A percentile compares a stretch with the other conserved stretches of the same genome.
Conservation (phyloP, 2,329 filamentous ascomycete species). For the Pleurostoma richardsiae region DNA sequence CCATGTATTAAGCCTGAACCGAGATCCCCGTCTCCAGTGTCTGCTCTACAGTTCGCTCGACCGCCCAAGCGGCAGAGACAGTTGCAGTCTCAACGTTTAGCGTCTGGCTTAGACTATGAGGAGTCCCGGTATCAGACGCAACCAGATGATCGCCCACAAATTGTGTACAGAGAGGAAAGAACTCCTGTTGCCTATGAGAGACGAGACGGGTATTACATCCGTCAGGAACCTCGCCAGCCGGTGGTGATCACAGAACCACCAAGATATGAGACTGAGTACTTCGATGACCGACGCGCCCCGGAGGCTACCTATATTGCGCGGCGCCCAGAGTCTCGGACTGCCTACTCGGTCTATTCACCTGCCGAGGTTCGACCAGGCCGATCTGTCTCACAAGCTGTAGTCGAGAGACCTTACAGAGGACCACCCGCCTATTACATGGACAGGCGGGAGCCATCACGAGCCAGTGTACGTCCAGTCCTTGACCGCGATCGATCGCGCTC, state of each 20-base stretch:
- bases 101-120: constrained; percentile 30
- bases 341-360: constrained; percentile 28
- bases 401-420: constrained; percentile 34
- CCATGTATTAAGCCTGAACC: constrained; percentile 62
- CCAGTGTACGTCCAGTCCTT: constrained; percentile 42
- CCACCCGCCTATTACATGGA: constrained; percentile 38
- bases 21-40: constrained; percentile 56
- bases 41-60: constrained; percentile 44
- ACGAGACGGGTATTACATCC: constrained; percentile 16
- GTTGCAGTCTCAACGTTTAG: constrained; percentile 31
- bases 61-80: constrained; percentile 54
- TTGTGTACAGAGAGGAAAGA: constrained; percentile 23
- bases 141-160: constrained; percentile 26
- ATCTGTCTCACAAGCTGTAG: constrained; percentile 34
- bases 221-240: constrained; percentile 14
- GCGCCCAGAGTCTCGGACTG: constrained; percentile 29
- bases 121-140: constrained; percentile 39
- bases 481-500: constrained; percentile 45
- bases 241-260: constrained; percentile 15
- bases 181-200: constrained; percentile 29
- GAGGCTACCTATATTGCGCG: constrained; percentile 27
- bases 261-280: constrained; percentile 25
- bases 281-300: constrained; percentile 22
- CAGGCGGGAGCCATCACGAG: constrained; percentile 32
- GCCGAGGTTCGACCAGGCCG: constrained; percentile 31